Base-by-base conservation (phyloP, 2,329 filamentous ascomycete species). In the Penicillium sp. region DNA sequence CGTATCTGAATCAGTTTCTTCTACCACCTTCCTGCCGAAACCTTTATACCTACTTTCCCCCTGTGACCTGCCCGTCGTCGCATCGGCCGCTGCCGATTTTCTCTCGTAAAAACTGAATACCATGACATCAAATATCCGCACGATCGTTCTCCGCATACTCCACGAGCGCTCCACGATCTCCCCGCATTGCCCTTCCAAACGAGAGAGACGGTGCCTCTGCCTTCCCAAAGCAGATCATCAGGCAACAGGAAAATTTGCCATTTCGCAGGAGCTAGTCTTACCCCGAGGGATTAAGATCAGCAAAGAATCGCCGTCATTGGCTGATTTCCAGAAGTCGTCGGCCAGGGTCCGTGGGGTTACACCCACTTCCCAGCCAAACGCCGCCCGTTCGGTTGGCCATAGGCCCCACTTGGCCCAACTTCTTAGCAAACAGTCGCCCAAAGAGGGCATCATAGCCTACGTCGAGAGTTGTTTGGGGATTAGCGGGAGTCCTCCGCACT, bases 171-270 rank as follows among this genome's bases (percentile, higher is more conserved):
- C 61, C 54, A 58, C 58, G 58, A 56, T 57, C 52, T 57, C 60
- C 59, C 65, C 61, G 63, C 65, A 66, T 64, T 56, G 42, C 65
- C 57, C 53, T 65, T 40, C 63, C 52, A 55, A 57, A 53, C 26
- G 25, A 58, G 64, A 43, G 26, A 45, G 14, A 25, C 46, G 25
- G 25, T 64, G 65, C 53, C 65, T 68, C 63, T 56, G 57, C 45
- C 54, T 61, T 26, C 63, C 61, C 16, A 52, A 66, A 59, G 16
- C 19, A 52, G 63, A 49, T 16, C 30, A 22, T 58, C 22, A 51
- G 30, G 35, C 57, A 46, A 54, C 19, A 26, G 30, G 28, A 38
- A 22, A 4, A 52, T 42, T 14, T 55, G 57, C 53, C 51, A 45
- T 16, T 46, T 38, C 57, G 30, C 37, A 43, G 25, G 16, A 45